Evolutionary conservation across 2,329 filamentous ascomycete genomes (phyloP).

Genomic region (Alternaria sp.): DNA sequence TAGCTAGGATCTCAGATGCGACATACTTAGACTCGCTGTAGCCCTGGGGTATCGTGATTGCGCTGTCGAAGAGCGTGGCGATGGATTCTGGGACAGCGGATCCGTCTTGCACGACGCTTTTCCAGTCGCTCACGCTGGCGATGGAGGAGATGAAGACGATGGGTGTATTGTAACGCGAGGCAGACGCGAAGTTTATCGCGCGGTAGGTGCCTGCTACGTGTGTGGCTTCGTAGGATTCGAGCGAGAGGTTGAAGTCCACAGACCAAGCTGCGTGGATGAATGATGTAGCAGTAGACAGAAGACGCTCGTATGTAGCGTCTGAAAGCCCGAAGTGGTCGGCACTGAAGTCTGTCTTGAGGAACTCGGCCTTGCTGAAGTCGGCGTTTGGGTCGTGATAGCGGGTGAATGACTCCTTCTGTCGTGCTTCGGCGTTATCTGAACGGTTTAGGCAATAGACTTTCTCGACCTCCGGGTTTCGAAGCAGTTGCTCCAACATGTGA

Average conservation of each 20-base stretch:
- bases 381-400: slow-evolving; percentile 6
- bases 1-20: slow-evolving; percentile 39
- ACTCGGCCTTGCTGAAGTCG: slow-evolving; percentile 3
- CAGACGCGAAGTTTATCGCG: slow-evolving; percentile 12
- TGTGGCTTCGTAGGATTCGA: slow-evolving; percentile 22
- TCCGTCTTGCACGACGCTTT: background rate
- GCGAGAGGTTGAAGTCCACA: slow-evolving; percentile 59
- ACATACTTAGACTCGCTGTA: slow-evolving; percentile 51
- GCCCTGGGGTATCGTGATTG: slow-evolving; percentile 41
- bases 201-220: slow-evolving; percentile 17
- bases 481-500: slow-evolving; percentile 28
- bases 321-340: slow-evolving; percentile 49
- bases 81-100: slow-evolving; percentile 10
- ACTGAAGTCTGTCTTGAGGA: slow-evolving; percentile 4
- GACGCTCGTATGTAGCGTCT: slow-evolving; percentile 16
- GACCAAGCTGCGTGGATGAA: slow-evolving; percentile 62
- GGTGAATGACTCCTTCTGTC: slow-evolving; percentile 12
- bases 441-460: slow-evolving; percentile 31
- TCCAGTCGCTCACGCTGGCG: slow-evolving; percentile 35
- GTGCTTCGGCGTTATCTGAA: slow-evolving; percentile 16
- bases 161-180: slow-evolving; percentile 13
- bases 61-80: slow-evolving; percentile 38
- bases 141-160: slow-evolving; percentile 51
- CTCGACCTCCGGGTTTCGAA: slow-evolving; percentile 16
- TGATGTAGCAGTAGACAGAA: slow-evolving; percentile 39